Percentiles rank a stretch among this genome's conserved stretches.
Evolutionary conservation across 805 yeast species (phyloP).

Genomic region (Barnettozyma californica): DNA sequence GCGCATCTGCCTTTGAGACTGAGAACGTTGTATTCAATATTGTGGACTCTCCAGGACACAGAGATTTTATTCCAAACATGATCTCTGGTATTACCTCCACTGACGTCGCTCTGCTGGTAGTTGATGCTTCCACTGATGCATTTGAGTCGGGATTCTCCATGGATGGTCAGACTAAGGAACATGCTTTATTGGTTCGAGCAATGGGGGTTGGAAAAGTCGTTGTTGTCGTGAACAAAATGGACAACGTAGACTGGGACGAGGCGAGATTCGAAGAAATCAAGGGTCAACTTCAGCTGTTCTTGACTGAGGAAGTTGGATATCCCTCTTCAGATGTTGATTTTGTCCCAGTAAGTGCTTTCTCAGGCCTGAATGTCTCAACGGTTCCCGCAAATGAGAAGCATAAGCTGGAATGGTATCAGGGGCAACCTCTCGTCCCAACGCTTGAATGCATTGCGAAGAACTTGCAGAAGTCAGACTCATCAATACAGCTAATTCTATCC

Average conservation of each 20-base stretch:
- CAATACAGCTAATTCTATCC: slow-evolving; percentile 61
- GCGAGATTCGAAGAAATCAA: slow-evolving; percentile 71
- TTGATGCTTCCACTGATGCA: slow-evolving; percentile 92
- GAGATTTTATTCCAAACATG: slow-evolving; percentile 95
- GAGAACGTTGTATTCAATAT: slow-evolving; percentile 86
- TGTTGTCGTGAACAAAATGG: slow-evolving; percentile 94
- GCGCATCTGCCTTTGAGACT: slow-evolving; percentile 90
- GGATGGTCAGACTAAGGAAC: slow-evolving; percentile 95
- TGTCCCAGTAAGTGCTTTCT: slow-evolving; percentile 91
- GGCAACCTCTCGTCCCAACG: slow-evolving; percentile 82
- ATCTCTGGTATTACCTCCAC: slow-evolving; percentile 94
- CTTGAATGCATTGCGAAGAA: slow-evolving; percentile 81
- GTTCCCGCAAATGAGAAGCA: slow-evolving; percentile 64
- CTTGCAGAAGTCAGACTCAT: slow-evolving; percentile 64
- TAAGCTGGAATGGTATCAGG: slow-evolving; percentile 37
- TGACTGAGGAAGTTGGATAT: slow-evolving; percentile 57
- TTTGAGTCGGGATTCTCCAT: slow-evolving; percentile 93
- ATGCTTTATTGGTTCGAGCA: slow-evolving; percentile 86
- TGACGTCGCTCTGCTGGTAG: slow-evolving; percentile 85
- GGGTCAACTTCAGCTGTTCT: slow-evolving; percentile 74
- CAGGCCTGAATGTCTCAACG: slow-evolving; percentile 86
- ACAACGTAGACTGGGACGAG: slow-evolving; percentile 85
- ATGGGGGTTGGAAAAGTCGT: slow-evolving; percentile 83
- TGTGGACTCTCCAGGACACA: slow-evolving; percentile 94
- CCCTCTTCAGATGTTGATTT: slow-evolving; percentile 77